Percentiles rank a stretch among this genome's conserved stretches.
Conservation (phyloP, 2,329 filamentous ascomycete genomes). For the Rhinocladiella mackenziei region DNA sequence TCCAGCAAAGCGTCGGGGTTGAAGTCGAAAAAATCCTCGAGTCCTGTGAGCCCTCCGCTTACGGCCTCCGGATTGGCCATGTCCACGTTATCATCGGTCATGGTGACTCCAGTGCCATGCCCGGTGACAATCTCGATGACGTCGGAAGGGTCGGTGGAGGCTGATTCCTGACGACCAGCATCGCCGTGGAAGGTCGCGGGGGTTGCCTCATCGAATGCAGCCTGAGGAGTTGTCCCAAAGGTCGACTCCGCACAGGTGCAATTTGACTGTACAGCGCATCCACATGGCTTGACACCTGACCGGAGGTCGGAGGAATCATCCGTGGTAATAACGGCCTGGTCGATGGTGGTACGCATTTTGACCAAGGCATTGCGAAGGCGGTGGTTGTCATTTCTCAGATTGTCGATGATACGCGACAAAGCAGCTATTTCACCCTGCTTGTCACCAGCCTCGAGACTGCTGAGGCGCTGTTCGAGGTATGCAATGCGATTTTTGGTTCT, state of each 20-base stretch:
- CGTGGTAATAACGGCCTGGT: constrained; percentile 14
- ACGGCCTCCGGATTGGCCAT: constrained; percentile 1
- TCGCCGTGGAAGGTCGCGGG: background rate
- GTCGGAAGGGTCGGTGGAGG: constrained; percentile 16
- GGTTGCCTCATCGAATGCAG: constrained; percentile 4
- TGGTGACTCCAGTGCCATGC: background rate
- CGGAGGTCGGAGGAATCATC: constrained; percentile 4
- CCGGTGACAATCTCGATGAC: constrained; percentile 9
- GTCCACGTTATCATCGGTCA: background rate
- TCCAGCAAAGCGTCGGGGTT: constrained; percentile 18
- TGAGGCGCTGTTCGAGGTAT: constrained; percentile 21
- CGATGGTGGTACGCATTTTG: constrained; percentile 22
- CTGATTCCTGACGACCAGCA: constrained; percentile 9
- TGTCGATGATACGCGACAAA: constrained; percentile 21
- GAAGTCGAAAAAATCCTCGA: constrained; percentile 23
- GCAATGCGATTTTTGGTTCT: constrained; percentile 29
- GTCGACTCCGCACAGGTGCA: constrained; percentile 2
- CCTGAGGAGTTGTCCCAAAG: background rate
- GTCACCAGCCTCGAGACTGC: constrained; percentile 23
- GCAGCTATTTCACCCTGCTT: constrained; percentile 16
- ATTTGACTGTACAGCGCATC: constrained; percentile 4
- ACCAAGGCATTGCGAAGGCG: constrained; percentile 22
- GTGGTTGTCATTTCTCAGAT: constrained; percentile 22
- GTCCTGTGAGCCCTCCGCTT: constrained; percentile 1
- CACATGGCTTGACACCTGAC: constrained; percentile 5